Evolutionary conservation across 2,329 filamentous ascomycete genomes (phyloP), one percentile per base, ranked within the genome.

Genomic region (Trichoderma atrobrunneum): DNA sequence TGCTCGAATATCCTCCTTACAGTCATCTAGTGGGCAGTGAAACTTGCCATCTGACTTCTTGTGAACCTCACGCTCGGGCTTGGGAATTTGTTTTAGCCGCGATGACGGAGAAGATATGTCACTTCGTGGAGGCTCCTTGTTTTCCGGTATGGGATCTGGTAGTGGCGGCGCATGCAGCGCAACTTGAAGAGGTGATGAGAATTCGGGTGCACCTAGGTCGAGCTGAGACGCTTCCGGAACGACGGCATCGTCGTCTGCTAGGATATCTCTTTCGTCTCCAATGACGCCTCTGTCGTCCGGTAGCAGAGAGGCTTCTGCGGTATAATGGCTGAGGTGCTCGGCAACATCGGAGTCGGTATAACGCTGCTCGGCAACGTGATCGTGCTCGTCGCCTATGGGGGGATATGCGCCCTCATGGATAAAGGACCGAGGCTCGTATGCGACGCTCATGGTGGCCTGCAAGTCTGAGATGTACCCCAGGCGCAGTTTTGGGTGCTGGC

Each of bases 41-140:
- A 91, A 96, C 78, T 93, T 91, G n/a, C 92, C 92, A 28, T 93
- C 87, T 1, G 84, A 79, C 75, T 94, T 94, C 81, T 90, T 90
- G 5, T 82, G 82, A 0, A 86, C 85, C 51, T 86, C 82, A 36
- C 89, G 87, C 34, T 88, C 85, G 0, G 89, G 89, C 76, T 91
- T 91, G 4, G 85, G 82, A 16, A 91, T 87, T 4, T 86, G 81
- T 78, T 88, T 89, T 74, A 82, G 81, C 28, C 87, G 85, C 8
- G 80, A 76, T 1, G 80, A 77, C 16, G 78, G 76, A 14, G 80
- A 79, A n/a, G 81, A 82, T 5, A 75, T 78, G 2, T 76, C 74
- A 12, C 73, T 75, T 1, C 79, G 81, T 5, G 80, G 81, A 1
- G 78, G 74, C 18, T 82, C 81, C 59, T 82, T 82, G 70, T 79